Conservation (phyloP, 2,329 filamentous ascomycete species). For the Talaromyces sp. region DNA sequence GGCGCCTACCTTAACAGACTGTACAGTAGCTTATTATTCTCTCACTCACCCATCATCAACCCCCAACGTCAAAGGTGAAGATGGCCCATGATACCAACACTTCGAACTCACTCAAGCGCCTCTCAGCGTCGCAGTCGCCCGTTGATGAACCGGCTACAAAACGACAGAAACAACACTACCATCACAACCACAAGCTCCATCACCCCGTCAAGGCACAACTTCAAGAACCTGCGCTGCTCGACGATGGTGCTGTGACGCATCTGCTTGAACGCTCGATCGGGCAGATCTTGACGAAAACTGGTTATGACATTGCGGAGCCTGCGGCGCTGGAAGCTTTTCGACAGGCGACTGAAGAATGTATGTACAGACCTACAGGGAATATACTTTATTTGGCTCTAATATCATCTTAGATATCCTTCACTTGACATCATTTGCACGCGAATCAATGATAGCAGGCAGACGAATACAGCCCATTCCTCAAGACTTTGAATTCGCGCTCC, state of each 20-base stretch:
- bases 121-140: slow-evolving; percentile 25
- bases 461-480: slow-evolving; percentile 55
- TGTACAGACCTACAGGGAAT: slow-evolving; percentile 23
- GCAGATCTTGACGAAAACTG: slow-evolving; percentile 49
- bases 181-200: slow-evolving; percentile 42
- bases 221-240: slow-evolving; percentile 44
- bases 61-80: slow-evolving; percentile 17
- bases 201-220: slow-evolving; percentile 31
- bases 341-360: slow-evolving; percentile 58
- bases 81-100: slow-evolving; percentile 27
- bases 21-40: background rate
- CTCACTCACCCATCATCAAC: background rate
- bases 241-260: slow-evolving; percentile 53
- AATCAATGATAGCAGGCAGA: slow-evolving; percentile 57
- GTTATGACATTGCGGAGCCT: slow-evolving; percentile 55
- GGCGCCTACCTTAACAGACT: background rate
- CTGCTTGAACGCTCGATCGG: slow-evolving; percentile 56
- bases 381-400: background rate
- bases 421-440: slow-evolving; percentile 53
- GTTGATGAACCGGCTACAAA: slow-evolving; percentile 27
- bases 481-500: slow-evolving; percentile 54
- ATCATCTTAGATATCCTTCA: slow-evolving; percentile 49
- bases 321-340: slow-evolving; percentile 57
- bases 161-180: slow-evolving; percentile 38
- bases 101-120: slow-evolving; percentile 32